Base-by-base conservation (phyloP, 441 rosid genomes). In the Melastoma candidum region DNA sequence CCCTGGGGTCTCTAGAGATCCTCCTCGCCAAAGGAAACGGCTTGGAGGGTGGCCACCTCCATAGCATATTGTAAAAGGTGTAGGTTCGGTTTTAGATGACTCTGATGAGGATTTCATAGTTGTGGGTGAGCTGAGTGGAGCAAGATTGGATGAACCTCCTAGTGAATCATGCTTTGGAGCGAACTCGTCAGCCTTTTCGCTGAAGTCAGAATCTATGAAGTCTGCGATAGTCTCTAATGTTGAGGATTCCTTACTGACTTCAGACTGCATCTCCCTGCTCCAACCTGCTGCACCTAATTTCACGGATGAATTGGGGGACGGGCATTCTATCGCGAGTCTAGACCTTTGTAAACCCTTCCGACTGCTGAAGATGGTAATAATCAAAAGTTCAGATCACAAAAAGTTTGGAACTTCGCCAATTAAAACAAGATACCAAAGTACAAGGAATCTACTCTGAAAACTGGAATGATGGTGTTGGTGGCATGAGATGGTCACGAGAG, bases 401-500 rank as follows among this genome's bases (percentile, higher is more conserved):
- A 14, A 27, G 41, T 3, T 36, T 46, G 26, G 3, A 48, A 22
- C 47, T 26, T 51, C 24, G 36, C 45, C 12, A 51, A 43, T 32
- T 46, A 14, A 51, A 54, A 11, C n/a, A 9, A 56, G 44, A 17
- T 36, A 46, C 12, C 22, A 50, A 45, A 47, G 48, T 29, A n/a
- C 29, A 12, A 51, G 47, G 57, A 53, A 43, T 51, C 67, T 67
- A 80, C 86, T 69, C 71, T 25, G 79, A 72, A 60, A 57, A 63
- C 26, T 74, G 71, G 53, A 76, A 60, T 58, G 73, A 64, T 52
- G 86, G 82, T n/a, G 86, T 77, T 48, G 63, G 26, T 22, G 81
- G 86, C 7, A 64, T 67, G n/a, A 74, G 65, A 61, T 64, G 63
- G 48, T 51, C 61, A 26, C 58, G 48, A 57, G 77, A 66, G 52